Base-by-base conservation (phyloP, 345 rosid genomes). In the Melastoma malabathricum region DNA sequence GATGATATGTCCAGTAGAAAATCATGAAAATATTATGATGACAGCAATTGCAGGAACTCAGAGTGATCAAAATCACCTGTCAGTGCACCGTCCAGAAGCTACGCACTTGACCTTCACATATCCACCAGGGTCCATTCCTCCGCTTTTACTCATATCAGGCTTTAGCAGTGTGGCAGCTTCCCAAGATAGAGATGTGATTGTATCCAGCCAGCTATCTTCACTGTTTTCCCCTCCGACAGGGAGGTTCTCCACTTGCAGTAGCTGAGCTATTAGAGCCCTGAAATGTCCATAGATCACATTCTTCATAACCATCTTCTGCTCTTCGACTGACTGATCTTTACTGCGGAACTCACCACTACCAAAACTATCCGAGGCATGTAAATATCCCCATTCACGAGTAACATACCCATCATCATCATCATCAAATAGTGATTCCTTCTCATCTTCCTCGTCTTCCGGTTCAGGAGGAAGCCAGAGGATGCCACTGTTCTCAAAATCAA, bases 61-160 rank as follows among this genome's bases (percentile, higher is more conserved):
- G 31, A 27, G 31, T 2, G 6, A 27, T 3, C 3, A 27, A 27
- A 27, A 2, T 27, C 31, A 27, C 99, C 99, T 93, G 47, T 93
- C 92, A 72, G 63, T 59, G 51, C 74, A 86, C 16, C 48, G 64
- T 47, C 99, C 94, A 68, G 94, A 81, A 61, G 99, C 97, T 63
- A 93, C 57, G 80, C 99, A 93, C 64, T 93, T 93, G 46, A 93
- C 89, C 74, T 93, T 88, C 62, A 93, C 95, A 73, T 88, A 88
- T 25, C 95, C 97, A 75, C 89, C 97, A 29, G 99, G 99, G 68
- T 93, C 99, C 99, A 93, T 93, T 59, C 97, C 94, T 62, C 99
- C 97, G 62, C 94, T 77, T 64, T 63, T 73, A 71, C 97, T 88
- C 74, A 59, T 88, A 74, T 93, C 99, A 51, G 97, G 99, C 75